Conservation (phyloP, 371 early-diverging fungal species). For the Circinella umbellata region DNA sequence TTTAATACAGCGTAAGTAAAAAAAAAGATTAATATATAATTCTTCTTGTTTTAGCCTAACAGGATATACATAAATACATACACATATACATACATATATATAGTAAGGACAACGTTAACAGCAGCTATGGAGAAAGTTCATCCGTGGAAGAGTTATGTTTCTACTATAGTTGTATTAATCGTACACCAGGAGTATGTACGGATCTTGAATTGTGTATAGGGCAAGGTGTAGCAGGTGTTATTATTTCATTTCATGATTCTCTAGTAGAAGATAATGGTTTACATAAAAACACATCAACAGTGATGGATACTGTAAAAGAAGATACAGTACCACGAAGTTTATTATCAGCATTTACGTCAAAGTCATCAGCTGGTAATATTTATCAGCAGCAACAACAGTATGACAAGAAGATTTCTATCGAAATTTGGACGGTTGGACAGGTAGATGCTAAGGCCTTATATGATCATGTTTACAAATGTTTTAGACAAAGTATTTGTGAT, state of each 20-base stretch:
- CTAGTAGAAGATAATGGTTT: neutral
- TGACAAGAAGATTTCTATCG: slow-evolving; percentile 43
- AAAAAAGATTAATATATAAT: neutral
- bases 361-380: neutral
- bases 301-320: neutral
- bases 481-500: slow-evolving; percentile 70
- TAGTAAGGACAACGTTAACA: neutral
- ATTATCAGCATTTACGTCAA: neutral
- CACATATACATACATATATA: neutral
- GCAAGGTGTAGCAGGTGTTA: slow-evolving; percentile 72
- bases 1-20: neutral
- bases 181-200: slow-evolving; percentile 48
- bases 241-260: slow-evolving; percentile 8
- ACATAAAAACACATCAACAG: neutral
- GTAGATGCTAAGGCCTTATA: slow-evolving; percentile 58
- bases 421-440: slow-evolving; percentile 76
- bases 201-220: slow-evolving; percentile 71
- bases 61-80: neutral
- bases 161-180: slow-evolving; percentile 48
- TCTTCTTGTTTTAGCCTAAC: neutral
- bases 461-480: slow-evolving; percentile 53
- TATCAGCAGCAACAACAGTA: neutral
- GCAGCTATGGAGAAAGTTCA: neutral
- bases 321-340: neutral
- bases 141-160: slow-evolving; percentile 33